Base-by-base conservation (phyloP, 345 rosid genomes). In the Physaria fendleri region DNA sequence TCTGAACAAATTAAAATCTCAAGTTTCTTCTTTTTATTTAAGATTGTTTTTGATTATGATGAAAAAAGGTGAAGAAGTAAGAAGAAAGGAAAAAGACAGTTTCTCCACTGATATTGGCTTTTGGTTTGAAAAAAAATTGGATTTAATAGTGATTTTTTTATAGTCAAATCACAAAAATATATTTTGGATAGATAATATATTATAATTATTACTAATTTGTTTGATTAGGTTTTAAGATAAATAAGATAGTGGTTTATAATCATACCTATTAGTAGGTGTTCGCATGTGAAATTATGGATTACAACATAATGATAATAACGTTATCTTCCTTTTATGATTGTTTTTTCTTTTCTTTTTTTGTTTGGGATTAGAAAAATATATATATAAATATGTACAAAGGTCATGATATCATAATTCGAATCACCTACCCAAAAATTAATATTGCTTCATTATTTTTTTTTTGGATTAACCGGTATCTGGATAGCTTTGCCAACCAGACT, bases 221-320 rank as follows among this genome's bases (percentile, higher is more conserved):
- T 60, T n/a, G 66, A 68, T 68, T 68, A 52, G 56, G 62, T 68
- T 52, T 33, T 25, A 68, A 60, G 67, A 59, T 52, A 25, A 52
- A 20, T 34, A 59, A 51, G 47, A 59, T 60, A 51, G 47, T 54
- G 60, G 16, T 25, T 51, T 55, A 27, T 45, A 34, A 51, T 30
- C 38, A 49, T 18, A 45, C 40, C 24, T 20, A 68, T 42, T 51
- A 52, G 12, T 43, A 59, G 66, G 27, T 68, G 73, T 60, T 68
- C 35, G 66, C 73, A 68, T 60, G 66, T 68, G 73, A 68, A 43
- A 60, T 52, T 62, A 52, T 68, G 73, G 62, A 68, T 59, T 59
- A 68, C 62, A 45, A 55, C 21, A 68, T 42, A 33, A 59, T 68
- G 60, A 68, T 68, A 68, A 42, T 6, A n/a, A n/a, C n/a, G 24